Percentiles rank a stretch among this genome's conserved stretches.
phyloP scores from a whole-genome alignment of 2,329 filamentous ascomycete genomes.

The Penicillium sp. region DNA sequence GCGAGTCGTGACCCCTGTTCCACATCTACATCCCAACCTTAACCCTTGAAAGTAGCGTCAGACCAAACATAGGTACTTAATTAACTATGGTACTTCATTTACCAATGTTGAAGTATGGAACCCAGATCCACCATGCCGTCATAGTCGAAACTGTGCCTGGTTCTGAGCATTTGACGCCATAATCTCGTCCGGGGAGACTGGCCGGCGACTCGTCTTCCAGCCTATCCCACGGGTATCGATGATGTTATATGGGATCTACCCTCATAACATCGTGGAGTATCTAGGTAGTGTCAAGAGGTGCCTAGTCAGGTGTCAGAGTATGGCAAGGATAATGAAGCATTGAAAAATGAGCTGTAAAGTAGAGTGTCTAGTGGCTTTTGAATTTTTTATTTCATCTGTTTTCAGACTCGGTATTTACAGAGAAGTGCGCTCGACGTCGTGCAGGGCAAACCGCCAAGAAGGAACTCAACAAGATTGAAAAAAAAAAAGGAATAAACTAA shows the following conservation, averaged over 20 bases:
- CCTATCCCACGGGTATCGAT: neutral
- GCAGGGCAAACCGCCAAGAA: constrained; percentile 3
- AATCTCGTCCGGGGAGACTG: neutral
- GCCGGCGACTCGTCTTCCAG: neutral
- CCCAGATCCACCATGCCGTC: neutral
- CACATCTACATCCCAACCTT: neutral
- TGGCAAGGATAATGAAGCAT: too few relatives aligned
- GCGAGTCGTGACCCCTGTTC: neutral
- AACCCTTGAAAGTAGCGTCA: neutral
- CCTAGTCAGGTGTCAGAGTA: neutral
- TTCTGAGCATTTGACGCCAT: neutral
- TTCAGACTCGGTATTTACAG: constrained; percentile 17
- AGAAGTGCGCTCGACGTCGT: constrained; percentile 7
- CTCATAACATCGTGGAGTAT: neutral
- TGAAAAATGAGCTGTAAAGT: too few relatives aligned
- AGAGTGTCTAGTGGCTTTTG: neutral
- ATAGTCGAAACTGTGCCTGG: constrained; percentile 3
- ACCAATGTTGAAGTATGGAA: neutral
- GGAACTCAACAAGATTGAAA: neutral
- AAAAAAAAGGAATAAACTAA: constrained; percentile 2
- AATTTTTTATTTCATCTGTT: constrained; percentile 13
- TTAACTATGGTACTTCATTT: too few relatives aligned
- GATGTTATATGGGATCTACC: neutral
- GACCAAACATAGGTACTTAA: too few relatives aligned
- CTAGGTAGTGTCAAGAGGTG: neutral